Evolutionary conservation across 768 basidiomycete genomes (phyloP), one percentile per base, ranked within the genome.

Genomic region (Phaeolepiota aurea): DNA sequence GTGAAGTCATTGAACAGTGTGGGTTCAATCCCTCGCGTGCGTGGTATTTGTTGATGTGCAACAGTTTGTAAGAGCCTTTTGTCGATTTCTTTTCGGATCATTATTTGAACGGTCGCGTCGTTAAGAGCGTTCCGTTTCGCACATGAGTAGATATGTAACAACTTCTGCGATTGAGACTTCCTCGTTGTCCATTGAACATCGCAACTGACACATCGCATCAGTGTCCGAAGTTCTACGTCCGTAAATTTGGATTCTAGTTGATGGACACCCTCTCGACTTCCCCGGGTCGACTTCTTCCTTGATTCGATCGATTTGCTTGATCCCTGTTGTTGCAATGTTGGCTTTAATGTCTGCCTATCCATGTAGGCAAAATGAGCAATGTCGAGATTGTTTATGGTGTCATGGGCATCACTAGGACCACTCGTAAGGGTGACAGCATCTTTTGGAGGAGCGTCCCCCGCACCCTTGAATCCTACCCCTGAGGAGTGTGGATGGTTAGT

Each of bases 131-230:
- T 63, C 56, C 80, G 87, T 58, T 71, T 79, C 10, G 82, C 76
- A 54, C 88, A 91, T 4, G 66, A 62, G 37, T 68, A 67, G 30
- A 91, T 73, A 53, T 91, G 88, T 2, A 66, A 48, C 53, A 74
- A 57, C 56, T 91, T 91, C 51, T 81, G 76, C 13, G 58, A 47
- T 9, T 61, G 61, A 3, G 72, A 72, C 55, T 91, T 91, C 40
- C 72, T 69, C 10, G 74, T 61, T 3, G 83, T 89, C 87, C 87
- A 90, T 1, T 57, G 57, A 11, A 70, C 52, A 16, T 76, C 73
- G 48, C 87, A 89, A 25, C 71, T 67, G 32, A 87, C 64, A 49
- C 87, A 89, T 49, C 64, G 74, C 9, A 61, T 54, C 1, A 88
- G 52, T 18, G 54, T 68, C 1, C 54, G 53, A 3, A 86, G 53